Conservation (phyloP, 345 rosid species). For the Raphanus sativus region DNA sequence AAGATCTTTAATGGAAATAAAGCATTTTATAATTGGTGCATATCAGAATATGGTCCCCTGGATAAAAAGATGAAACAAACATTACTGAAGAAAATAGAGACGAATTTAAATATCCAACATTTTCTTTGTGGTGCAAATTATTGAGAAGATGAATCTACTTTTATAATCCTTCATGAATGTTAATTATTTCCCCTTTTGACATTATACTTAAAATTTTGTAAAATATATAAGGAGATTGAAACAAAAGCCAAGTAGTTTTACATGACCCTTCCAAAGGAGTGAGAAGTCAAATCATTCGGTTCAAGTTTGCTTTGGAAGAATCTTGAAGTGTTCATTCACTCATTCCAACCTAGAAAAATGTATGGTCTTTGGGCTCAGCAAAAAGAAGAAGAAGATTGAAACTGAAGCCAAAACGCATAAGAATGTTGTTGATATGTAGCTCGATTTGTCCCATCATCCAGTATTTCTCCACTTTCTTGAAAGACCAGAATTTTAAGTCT, state of each 20-base stretch:
- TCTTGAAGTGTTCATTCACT: too few relatives aligned
- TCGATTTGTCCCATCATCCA: constrained; percentile 6
- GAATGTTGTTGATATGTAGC: not conserved
- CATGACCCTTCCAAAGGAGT: not conserved
- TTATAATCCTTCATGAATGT: not conserved
- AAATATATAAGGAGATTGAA: not conserved
- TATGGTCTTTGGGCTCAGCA: not conserved
- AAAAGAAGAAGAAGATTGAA: not conserved
- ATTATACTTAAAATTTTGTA: not conserved
- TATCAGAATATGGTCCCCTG: constrained; percentile 20
- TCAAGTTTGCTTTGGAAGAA: not conserved
- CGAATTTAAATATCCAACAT: not conserved
- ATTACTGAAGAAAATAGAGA: constrained; percentile 4
- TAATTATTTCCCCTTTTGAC: not conserved
- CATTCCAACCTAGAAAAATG: too few relatives aligned
- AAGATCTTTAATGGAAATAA: constrained; percentile 21
- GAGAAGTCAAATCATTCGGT: not conserved
- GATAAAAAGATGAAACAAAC: constrained; percentile 7
- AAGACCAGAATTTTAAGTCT: not conserved
- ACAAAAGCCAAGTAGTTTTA: not conserved
- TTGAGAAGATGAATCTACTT: not conserved
- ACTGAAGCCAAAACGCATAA: constrained; percentile 10
- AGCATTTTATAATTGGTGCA: constrained; percentile 26
- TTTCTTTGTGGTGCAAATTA: constrained; percentile 14
- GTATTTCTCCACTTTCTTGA: constrained; percentile 17